Conservation (phyloP, 177 flowering plant species). For the Vitis hybrid region DNA sequence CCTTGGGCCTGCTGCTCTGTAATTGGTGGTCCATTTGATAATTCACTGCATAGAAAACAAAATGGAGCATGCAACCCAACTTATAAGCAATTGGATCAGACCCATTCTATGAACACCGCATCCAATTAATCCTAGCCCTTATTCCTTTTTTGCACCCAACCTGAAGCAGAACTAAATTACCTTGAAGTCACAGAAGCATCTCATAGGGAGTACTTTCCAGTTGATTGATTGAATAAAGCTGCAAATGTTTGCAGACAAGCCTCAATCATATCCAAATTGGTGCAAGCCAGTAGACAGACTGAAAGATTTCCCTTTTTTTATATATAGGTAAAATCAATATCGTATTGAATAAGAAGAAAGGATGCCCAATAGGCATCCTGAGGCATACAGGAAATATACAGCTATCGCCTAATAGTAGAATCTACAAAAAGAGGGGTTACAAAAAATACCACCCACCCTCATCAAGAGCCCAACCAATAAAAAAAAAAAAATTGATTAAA, state of each 20-base stretch:
- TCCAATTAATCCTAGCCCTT: conserved; percentile 88
- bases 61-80: conserved; percentile 85
- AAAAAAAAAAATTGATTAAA: too few relatives aligned
- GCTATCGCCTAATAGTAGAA: too few relatives aligned
- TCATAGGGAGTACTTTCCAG: conserved; percentile 70
- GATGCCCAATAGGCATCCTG: too few relatives aligned
- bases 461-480: too few relatives aligned
- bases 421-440: too few relatives aligned
- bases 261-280: conserved; percentile 87
- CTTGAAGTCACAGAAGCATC: conserved; percentile 67
- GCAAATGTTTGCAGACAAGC: conserved; percentile 87
- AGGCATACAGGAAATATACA: too few relatives aligned
- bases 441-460: too few relatives aligned
- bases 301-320: too few relatives aligned
- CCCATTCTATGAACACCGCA: conserved; percentile 53
- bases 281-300: conserved; percentile 64
- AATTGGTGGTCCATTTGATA: conserved; percentile 27
- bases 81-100: conserved; percentile 55
- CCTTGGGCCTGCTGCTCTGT: conserved; percentile 41
- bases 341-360: too few relatives aligned
- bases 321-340: too few relatives aligned
- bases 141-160: conserved; percentile 92
- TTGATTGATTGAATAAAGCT: conserved; percentile 76
- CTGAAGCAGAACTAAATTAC: conserved; percentile 84
- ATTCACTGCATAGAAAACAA: conserved; percentile 72